These are phyloP conservation scores for Daldinia childiae DNA, from an alignment of 495 filamentous ascomycete genomes.

Conservation along the genomic window DNA sequence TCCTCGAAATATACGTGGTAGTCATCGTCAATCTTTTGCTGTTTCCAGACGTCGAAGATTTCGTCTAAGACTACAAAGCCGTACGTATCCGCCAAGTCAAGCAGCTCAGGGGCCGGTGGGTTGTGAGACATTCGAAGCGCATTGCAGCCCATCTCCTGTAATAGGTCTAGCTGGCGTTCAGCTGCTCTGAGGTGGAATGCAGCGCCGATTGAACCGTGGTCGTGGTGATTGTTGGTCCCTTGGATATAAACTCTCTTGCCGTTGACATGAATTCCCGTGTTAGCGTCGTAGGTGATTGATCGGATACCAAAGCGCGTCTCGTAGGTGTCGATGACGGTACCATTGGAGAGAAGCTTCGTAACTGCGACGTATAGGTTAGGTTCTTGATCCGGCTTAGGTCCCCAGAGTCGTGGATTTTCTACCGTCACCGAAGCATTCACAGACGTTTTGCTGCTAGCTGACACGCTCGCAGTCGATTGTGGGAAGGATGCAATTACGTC, in stretches of 20 bases:
- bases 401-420: constrained; percentile 56
- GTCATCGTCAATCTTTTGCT: constrained; percentile 55
- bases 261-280: constrained; percentile 56
- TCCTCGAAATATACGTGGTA: constrained; percentile 58
- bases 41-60: constrained; percentile 59
- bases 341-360: constrained; percentile 45
- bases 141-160: constrained; percentile 61
- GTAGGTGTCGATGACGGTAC: constrained; percentile 54
- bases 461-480: constrained; percentile 35
- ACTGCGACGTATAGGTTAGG: constrained; percentile 60
- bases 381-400: constrained; percentile 54
- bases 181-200: constrained; percentile 58
- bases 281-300: constrained; percentile 48
- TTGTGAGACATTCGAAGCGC: constrained; percentile 62
- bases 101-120: constrained; percentile 62
- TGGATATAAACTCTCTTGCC: constrained; percentile 50
- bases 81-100: constrained; percentile 65
- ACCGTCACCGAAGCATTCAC: constrained; percentile 50
- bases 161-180: constrained; percentile 55
- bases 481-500: constrained; percentile 44
- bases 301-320: constrained; percentile 61
- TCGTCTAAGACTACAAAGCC: constrained; percentile 67
- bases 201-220: constrained; percentile 56
- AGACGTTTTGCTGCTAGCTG: constrained; percentile 42
- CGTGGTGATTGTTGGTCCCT: constrained; percentile 59